phyloP scores from a whole-genome alignment of 257 asterid species.

The Solanum sejunctum region DNA sequence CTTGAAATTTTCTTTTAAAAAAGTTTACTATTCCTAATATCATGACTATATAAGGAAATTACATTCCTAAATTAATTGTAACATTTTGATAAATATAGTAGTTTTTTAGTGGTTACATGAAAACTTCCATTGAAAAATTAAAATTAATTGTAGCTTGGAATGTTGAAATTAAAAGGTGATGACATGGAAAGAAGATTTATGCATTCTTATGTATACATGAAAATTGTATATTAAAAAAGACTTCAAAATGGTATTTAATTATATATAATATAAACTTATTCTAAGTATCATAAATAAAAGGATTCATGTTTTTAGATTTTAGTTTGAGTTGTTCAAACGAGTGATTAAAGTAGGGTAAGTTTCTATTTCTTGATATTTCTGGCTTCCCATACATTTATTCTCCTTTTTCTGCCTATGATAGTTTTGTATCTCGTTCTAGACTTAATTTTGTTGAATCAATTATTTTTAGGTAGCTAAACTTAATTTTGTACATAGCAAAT shows the following conservation, averaged over 20 bases:
- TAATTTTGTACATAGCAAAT: background rate
- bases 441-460: background rate
- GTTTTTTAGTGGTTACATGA: background rate
- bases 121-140: background rate
- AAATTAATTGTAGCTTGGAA: background rate
- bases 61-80: background rate
- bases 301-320: background rate
- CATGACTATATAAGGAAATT: background rate
- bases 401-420: background rate
- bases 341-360: background rate
- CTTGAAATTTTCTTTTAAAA: too few species aligned
- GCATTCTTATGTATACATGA: background rate
- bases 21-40: background rate
- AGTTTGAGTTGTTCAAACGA: background rate
- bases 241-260: background rate
- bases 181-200: background rate
- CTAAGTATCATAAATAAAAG: background rate
- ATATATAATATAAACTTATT: background rate
- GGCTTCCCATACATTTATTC: background rate
- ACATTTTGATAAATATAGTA: background rate
- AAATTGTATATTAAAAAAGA: background rate
- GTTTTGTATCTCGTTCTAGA: background rate
- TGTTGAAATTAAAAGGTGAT: background rate
- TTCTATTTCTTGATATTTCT: background rate
- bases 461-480: background rate